Conservation (phyloP, 2,329 filamentous ascomycete species). For the Aspergillus cejpii region DNA sequence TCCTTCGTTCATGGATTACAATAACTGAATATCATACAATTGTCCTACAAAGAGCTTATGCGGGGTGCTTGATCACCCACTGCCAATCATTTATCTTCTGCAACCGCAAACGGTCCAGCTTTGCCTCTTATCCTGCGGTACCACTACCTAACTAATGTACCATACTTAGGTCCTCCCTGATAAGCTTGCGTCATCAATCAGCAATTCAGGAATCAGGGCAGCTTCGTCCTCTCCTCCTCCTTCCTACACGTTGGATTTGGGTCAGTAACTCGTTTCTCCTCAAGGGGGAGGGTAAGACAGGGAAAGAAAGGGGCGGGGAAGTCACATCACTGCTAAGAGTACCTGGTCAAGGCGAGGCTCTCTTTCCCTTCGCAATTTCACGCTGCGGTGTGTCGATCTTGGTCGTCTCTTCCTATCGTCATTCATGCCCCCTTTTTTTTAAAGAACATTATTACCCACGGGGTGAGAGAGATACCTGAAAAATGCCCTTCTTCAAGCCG, state of each 20-base stretch:
- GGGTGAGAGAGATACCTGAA: slow-evolving; percentile 5
- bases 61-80: slow-evolving; percentile 13
- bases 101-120: slow-evolving; percentile 34
- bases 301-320: neutral
- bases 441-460: no score
- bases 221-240: neutral
- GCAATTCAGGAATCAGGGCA: slow-evolving; percentile 6
- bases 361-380: slow-evolving; percentile 1
- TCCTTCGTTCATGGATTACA: slow-evolving; percentile 5
- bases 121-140: slow-evolving; percentile 1
- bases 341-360: slow-evolving; percentile 3
- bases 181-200: slow-evolving; percentile 4
- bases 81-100: slow-evolving; percentile 20
- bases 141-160: neutral
- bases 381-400: neutral
- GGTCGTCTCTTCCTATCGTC: slow-evolving; percentile 1
- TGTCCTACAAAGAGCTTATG: slow-evolving; percentile 5
- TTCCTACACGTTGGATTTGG: neutral
- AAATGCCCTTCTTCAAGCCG: slow-evolving; percentile 63
- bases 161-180: slow-evolving; percentile 7
- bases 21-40: slow-evolving; percentile 2
- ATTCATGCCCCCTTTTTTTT: neutral
- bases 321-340: slow-evolving; percentile 1
- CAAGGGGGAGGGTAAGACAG: neutral
- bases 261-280: slow-evolving; percentile 3